Evolutionary conservation across 2,329 filamentous ascomycete species (phyloP), one percentile per base, ranked within the genome.

Genomic region (Colletotrichum liriopes): DNA sequence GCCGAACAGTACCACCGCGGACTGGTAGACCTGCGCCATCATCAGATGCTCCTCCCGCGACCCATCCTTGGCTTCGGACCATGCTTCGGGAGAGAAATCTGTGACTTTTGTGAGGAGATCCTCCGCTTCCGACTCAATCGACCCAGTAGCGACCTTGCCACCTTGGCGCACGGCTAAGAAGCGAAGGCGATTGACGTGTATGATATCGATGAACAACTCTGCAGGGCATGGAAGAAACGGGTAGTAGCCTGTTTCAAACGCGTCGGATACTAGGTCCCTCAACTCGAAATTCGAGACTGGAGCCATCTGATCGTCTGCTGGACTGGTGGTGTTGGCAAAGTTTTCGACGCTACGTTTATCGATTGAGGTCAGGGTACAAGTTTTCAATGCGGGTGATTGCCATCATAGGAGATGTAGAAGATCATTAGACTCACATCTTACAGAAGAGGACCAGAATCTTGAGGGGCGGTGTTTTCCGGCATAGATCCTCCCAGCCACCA

Each of bases 181-280:
- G 5, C 83, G 81, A n/a, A 85, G 76, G 60, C 80, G 67, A 67
- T 83, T 84, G 67, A 83, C 80, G 32, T 71, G 76, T 65, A 83
- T 75, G 23, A 82, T 76, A 54, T 81, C 78, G 32, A 67, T 65
- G 43, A 84, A 82, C 1, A 84, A 72, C 0, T 76, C 56, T 0
- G 74, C 67, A 0, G 83, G 81, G 41, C 77, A 83, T 58, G 78
- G 75, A 5, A 78, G 76, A 60, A 81, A 80, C 3, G 76, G 72
- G 20, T 74, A 76, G 23, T 73, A 58, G 5, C 56, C 74, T 7
- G 32, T 37, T 23, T 59, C 37, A 12, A 79, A 78, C 1, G 81
- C 69, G 5, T 80, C 77, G 54, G 72, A 65, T 9, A 81, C 75
- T 2, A 81, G 73, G 16, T 77, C 77, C 55, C 78, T 81, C 23